Base-by-base conservation (phyloP, 2,329 filamentous ascomycete species). In the Sclerotiophoma versabilis region DNA sequence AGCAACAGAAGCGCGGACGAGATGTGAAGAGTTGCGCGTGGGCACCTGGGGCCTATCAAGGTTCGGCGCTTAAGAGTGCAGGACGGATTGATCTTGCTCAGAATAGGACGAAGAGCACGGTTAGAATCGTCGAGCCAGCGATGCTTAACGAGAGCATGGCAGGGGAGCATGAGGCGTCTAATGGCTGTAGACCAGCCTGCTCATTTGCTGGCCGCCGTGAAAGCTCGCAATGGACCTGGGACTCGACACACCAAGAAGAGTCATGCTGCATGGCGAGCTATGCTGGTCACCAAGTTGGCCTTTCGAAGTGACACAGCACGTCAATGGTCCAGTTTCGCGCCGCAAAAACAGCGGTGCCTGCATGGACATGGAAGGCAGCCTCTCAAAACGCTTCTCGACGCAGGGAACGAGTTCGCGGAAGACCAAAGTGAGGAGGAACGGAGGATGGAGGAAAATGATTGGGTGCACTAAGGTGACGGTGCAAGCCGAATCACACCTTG, bases 1-100 rank as follows among this genome's bases (percentile, higher is more conserved):
- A 65, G 60, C 63, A 71, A 67, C 59, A 68, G 69, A 67, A 65
- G 69, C 64, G 69, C 64, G 60, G 60, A 54, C 57, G 60, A 69
- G 61, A 54, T 57, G 64, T 61, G 68, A 63, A 58, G 51, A 62
- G 64, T 67, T 63, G 70, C 64, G 65, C 64, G 62, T 66, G 69
- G 68, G 63, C 47, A 60, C 53, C 41, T 57, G 54, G 59, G 54
- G 64, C 70, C 67, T 71, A 73, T 75, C 68, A 74, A 65, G 59
- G 64, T 60, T 58, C 54, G 71, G 72, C 72, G 72, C 72, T 75
- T 75, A 75, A 59, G 55, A 58, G 58, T 60, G 66, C 68, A 67
- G 57, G 63, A 64, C 54, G 62, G 64, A 66, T 55, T 67, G 65
- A 69, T 69, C 65, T 62, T 64, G 66, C 68, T 73, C 63, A 73